Evolutionary conservation across 192 early-diverging fungal species (phyloP), one percentile per base, ranked within the genome.

Genomic region (Funneliformis geosporum): DNA sequence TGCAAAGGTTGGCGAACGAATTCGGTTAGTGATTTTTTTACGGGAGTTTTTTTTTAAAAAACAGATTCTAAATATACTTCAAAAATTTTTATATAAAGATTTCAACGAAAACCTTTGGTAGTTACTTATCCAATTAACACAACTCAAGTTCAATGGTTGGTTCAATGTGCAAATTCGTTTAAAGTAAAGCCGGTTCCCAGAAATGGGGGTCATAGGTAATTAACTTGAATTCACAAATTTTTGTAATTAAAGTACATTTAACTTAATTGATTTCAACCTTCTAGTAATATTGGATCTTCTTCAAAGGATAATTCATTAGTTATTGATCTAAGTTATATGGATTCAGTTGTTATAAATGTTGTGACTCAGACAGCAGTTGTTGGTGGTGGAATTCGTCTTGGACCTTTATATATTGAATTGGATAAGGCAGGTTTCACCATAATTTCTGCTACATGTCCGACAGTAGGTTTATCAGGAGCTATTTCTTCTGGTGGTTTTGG

Each of bases 401-500:
- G 89, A 5, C 85, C 84, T n/a, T 60, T 90, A 21, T 90, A 90
- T 87, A 23, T 79, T 6, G 60, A 47, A 69, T 39, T 82, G 12
- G 78, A 74, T 38, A 66, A 80, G 62, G 38, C 70, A 1, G 74
- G 71, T 2, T 88, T 75, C 60, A 86, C 79, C 39, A 79, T 81
- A 40, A 77, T 90, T 46, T 79, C 86, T 23, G 84, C 73, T 16
- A 80, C 72, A n/a, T 85, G 85, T 73, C 88, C 89, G 33, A 75
- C 83, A 6, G 86, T 89, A 28, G 90, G 90, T 27, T 72, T 91
- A 65, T 85, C 87, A 21, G 90, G 90, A 14, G 76, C 80, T 39
- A 80, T 84, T 3, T 60, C 80, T 40, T 87, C 83, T 42, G 90
- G 90, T 60, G 90, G 90, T 9, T 82, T 85, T 74, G 85, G 90